Evolutionary conservation across 768 basidiomycete species (phyloP).

Genomic region (Collybiopsis luxurians): DNA sequence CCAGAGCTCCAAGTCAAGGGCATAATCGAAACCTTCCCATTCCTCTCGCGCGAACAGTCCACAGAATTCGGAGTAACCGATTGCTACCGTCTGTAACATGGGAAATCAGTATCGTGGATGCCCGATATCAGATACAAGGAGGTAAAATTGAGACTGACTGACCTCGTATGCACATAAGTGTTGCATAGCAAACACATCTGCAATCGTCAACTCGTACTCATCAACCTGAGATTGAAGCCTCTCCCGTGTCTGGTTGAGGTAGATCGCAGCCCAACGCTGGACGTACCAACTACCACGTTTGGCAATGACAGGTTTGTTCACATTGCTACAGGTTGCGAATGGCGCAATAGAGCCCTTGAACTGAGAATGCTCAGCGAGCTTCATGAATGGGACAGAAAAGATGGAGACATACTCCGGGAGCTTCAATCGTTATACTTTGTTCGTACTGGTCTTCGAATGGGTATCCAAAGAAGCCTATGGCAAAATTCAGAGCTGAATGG

Average conservation of each 20-base stretch:
- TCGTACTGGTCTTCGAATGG: constrained; percentile 73
- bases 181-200: constrained; percentile 76
- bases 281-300: constrained; percentile 59
- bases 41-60: constrained; percentile 87
- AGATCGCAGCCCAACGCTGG: constrained; percentile 64
- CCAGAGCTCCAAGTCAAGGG: constrained; percentile 73
- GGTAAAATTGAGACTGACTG: no score
- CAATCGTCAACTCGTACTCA: constrained; percentile 60
- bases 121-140: no score
- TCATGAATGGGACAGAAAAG: neutral
- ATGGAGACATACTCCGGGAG: constrained; percentile 40
- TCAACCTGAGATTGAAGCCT: constrained; percentile 57
- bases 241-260: constrained; percentile 62
- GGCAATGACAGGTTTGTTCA: constrained; percentile 39
- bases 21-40: constrained; percentile 92
- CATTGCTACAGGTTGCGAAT: constrained; percentile 76
- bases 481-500: constrained; percentile 64
- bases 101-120: neutral
- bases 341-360: constrained; percentile 88
- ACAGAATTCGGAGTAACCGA: constrained; percentile 91
- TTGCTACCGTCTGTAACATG: constrained; percentile 73
- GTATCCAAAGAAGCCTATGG: constrained; percentile 74
- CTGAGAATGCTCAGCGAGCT: constrained; percentile 27
- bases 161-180: constrained; percentile 87
- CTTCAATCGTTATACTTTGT: constrained; percentile 75